Evolutionary conservation across 2,329 filamentous ascomycete species (phyloP).

Genomic region (Gremmenia infestans): DNA sequence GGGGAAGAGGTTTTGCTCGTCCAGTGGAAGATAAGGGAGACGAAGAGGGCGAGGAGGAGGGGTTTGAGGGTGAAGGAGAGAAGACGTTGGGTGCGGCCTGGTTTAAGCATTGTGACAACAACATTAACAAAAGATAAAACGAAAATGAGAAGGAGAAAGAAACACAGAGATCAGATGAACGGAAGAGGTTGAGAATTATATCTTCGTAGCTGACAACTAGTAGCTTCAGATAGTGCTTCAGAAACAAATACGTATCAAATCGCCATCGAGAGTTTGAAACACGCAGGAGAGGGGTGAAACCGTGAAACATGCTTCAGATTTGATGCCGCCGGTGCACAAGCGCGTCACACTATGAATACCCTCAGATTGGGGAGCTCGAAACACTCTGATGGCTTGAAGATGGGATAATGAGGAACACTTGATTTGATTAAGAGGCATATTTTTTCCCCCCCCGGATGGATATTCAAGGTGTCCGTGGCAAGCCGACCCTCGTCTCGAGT

Average conservation of each 20-base stretch:
- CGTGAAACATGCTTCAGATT: constrained; percentile 11
- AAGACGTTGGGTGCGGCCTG: constrained; percentile 4
- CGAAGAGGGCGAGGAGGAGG: constrained; percentile 4
- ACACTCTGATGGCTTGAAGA: neutral
- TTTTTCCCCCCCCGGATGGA: too few species aligned
- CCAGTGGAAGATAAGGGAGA: constrained; percentile 3
- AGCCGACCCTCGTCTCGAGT: too few species aligned
- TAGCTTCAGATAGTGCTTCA: neutral
- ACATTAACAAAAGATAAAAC: neutral
- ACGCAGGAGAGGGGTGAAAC: neutral
- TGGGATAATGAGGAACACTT: neutral
- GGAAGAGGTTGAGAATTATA: constrained; percentile 7
- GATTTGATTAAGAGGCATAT: too few species aligned
- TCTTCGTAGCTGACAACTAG: neutral
- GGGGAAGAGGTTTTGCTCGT: neutral
- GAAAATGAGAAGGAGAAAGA: neutral
- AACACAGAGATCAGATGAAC: neutral
- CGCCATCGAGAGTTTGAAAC: constrained; percentile 7
- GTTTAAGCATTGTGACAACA: neutral
- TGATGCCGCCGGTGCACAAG: constrained; percentile 2
- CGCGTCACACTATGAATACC: constrained; percentile 4
- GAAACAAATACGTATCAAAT: neutral
- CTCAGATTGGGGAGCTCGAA: neutral
- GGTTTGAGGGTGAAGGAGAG: constrained; percentile 4
- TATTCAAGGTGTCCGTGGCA: too few species aligned